A percentile compares a stretch with the other conserved stretches of the same genome.
phyloP scores from a whole-genome alignment of 495 filamentous ascomycete genomes.

The Cladorrhinum samala region DNA sequence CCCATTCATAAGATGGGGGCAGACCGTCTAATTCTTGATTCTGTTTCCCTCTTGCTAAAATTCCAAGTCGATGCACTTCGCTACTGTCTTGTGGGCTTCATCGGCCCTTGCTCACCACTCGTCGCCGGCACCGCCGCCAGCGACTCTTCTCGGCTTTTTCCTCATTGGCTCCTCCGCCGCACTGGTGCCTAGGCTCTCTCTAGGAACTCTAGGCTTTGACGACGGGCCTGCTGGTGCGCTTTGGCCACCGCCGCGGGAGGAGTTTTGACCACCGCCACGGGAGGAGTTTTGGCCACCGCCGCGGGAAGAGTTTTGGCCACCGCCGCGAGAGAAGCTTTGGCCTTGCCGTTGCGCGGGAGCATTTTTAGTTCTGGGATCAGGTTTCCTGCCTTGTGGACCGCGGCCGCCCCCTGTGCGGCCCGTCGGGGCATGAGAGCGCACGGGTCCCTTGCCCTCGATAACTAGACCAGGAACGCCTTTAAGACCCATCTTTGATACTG shows the following conservation, averaged over 20 bases:
- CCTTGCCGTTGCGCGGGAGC: too few relatives aligned
- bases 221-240: neutral
- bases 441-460: conserved; percentile 1
- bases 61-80: too few relatives aligned
- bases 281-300: neutral
- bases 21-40: too few relatives aligned
- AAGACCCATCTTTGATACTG: conserved; percentile 28
- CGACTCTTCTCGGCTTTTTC: conserved; percentile 7
- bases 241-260: neutral
- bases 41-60: too few relatives aligned
- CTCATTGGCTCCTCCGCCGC: conserved; percentile 14
- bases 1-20: too few relatives aligned
- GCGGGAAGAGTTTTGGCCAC: too few relatives aligned
- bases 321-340: too few relatives aligned
- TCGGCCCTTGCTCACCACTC: too few relatives aligned
- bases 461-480: conserved; percentile 26
- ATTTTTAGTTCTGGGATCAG: neutral
- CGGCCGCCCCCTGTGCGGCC: neutral
- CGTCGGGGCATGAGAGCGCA: neutral
- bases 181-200: neutral
- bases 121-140: too few relatives aligned
- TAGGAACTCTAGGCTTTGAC: neutral
- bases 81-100: too few relatives aligned
- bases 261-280: neutral
- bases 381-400: neutral